Evolutionary conservation across 495 filamentous ascomycete genomes (phyloP), one percentile per base, ranked within the genome.

Genomic region (Pyronema omphalodes): DNA sequence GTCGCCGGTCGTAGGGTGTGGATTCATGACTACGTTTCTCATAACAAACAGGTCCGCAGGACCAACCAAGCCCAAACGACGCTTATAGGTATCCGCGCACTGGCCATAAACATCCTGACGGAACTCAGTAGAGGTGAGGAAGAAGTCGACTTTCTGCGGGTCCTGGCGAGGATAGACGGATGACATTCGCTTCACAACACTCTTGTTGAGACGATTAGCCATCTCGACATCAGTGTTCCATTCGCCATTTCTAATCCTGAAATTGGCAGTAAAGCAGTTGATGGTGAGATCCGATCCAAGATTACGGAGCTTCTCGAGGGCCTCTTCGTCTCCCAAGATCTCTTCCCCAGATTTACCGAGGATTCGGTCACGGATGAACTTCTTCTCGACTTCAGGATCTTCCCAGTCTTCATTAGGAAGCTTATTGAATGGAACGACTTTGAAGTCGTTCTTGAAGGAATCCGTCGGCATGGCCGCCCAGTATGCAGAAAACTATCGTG

Each of bases 201-300:
- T 60, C 44, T 51, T 58, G 59, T 70, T 74, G 39, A 74, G 62
- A 52, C 73, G 71, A 46, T 76, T 74, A 17, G 71, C 71, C 63
- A 73, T 69, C 54, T 72, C 71, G n/a, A 74, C 68, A 49, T 72
- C 69, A 5, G 57, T 62, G 55, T 73, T 74, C 34, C 69, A 61
- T 1, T 29, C 63, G 7, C 67, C 68, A 43, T 71, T 60, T 0
- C 54, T 51, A 45, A 69, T 60, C 4, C 60, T 44, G 61, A 67
- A 75, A 57, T 74, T 75, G 35, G 66, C 58, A 0, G 67, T 60
- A 57, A 75, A 72, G 7, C 66, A 67, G 54, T 76, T 74, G 63
- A 76, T 71, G 46, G 69, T 73, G 33, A 72, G 60, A 41, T 75
- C 71, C 1, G 69, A 70, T 3, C 71, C 71, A 0, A 74, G 59